Conservation (phyloP, 306 rosid species). For the Corylus americana region DNA sequence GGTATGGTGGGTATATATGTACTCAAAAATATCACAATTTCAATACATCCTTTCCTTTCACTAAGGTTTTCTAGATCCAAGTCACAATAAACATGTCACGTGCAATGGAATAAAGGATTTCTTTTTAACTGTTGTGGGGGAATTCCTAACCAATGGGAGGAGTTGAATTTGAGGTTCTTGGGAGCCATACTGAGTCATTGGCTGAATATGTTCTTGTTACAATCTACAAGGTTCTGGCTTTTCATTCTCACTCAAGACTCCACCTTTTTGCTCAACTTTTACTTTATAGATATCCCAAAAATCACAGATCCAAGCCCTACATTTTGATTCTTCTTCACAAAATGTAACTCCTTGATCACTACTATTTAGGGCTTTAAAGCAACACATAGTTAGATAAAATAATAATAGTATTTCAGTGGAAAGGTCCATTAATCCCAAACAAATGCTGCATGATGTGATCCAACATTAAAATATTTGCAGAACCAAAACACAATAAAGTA, state of each 20-base stretch:
- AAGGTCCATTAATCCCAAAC: not conserved
- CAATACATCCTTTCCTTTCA: no score
- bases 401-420: not conserved
- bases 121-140: not conserved
- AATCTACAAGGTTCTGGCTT: not conserved
- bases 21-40: no score
- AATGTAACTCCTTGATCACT: not conserved
- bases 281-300: not conserved
- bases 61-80: not conserved
- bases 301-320: not conserved
- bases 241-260: not conserved
- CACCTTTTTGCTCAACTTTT: not conserved
- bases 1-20: no score
- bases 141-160: not conserved
- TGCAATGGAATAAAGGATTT: not conserved
- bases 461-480: not conserved
- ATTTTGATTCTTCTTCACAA: not conserved
- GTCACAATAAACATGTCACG: no score
- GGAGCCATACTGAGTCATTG: not conserved
- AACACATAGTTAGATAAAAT: not conserved
- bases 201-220: not conserved
- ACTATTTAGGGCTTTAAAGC: not conserved
- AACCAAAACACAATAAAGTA: not conserved
- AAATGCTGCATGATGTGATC: not conserved
- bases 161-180: not conserved